Base-by-base conservation (phyloP, 140 eudicot genomes). In the Artemisia princeps region DNA sequence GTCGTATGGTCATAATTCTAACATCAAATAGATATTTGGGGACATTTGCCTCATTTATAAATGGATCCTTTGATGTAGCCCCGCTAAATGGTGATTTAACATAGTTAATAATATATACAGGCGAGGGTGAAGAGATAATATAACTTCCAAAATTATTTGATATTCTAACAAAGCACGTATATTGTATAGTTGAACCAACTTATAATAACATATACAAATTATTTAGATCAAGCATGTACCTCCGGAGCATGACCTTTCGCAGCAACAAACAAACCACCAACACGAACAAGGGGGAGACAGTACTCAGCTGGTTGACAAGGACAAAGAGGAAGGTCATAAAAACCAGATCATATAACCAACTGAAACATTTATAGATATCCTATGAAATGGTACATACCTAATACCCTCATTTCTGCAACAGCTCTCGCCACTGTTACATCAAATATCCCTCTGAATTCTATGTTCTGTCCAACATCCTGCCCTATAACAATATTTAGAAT, bases 161-260 rank as follows among this genome's bases (percentile, higher is more conserved):
- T 56, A 56, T 46, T 55, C 46, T 65, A 65, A 28, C 10, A 65
- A 30, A 65, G 67, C 66, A 61, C 2, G 54, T 46, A 45, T 16
- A 17, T 57, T 28, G 24, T 23, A 30, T 6, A n/a, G 4, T 37
- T 37, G 44, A 6, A 37, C 10, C 30, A 24, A 64, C 2, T n/a
- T 3, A 46, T 56, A 52, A 46, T 16, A 46, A 57, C 14, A 57
- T 8, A 65, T 0, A 22, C 9, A 66, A 51, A 22, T 14, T 10
- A 26, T 13, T 30, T 55, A 62, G 46, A 30, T 22, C 12, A 13
- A 13, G n/a, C 33, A 68, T 62, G 68, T 69, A 88, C 95, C 96
- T 83, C 84, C 49, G 98, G 96, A 82, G 83, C 85, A 71, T 88
- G 98, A 70, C 98, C 98, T 80, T 92, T 92, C 6, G 98, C 97